phyloP scores from a whole-genome alignment of 139 green algal species.

The Micractinium sp. region DNA sequence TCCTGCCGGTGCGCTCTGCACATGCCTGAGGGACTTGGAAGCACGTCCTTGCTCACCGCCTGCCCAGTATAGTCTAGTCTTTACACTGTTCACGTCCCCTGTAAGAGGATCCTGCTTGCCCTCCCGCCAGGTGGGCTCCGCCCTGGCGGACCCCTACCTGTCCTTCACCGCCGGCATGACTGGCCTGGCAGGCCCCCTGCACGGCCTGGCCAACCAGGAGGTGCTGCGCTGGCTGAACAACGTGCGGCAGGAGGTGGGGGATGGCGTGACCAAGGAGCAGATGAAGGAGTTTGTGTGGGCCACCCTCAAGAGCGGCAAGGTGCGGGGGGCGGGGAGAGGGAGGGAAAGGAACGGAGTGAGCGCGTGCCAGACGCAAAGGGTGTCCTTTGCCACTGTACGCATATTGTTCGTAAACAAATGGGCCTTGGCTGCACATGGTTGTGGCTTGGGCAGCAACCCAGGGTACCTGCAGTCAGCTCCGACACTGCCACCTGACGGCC shows the following conservation, averaged over 20 bases:
- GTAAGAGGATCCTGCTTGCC: no score
- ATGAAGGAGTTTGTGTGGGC: slow-evolving; percentile 88
- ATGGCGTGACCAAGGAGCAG: slow-evolving; percentile 82
- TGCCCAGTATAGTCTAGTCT: no score
- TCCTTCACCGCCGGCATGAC: slow-evolving; percentile 93
- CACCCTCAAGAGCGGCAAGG: slow-evolving; percentile 94
- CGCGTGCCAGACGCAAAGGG: no score
- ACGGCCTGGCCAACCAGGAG: slow-evolving; percentile 99
- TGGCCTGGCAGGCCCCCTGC: slow-evolving; percentile 95
- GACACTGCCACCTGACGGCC: no score
- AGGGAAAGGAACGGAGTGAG: no score
- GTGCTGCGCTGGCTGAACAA: slow-evolving; percentile 35
- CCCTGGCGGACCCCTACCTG: slow-evolving; percentile 97
- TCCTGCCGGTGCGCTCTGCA: background rate
- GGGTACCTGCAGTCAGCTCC: no score
- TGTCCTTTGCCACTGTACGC: no score
- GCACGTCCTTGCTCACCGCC: background rate
- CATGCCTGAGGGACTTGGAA: background rate
- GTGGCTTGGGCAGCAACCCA: no score
- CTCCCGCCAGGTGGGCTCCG: slow-evolving; percentile 71
- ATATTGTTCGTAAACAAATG: no score
- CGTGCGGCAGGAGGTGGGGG: slow-evolving; percentile 68
- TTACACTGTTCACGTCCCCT: no score
- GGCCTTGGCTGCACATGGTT: no score
- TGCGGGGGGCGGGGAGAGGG: background rate